These are phyloP conservation scores for Candida anutae DNA, from an alignment of 1,139 yeast species.

Conservation along the genomic window DNA sequence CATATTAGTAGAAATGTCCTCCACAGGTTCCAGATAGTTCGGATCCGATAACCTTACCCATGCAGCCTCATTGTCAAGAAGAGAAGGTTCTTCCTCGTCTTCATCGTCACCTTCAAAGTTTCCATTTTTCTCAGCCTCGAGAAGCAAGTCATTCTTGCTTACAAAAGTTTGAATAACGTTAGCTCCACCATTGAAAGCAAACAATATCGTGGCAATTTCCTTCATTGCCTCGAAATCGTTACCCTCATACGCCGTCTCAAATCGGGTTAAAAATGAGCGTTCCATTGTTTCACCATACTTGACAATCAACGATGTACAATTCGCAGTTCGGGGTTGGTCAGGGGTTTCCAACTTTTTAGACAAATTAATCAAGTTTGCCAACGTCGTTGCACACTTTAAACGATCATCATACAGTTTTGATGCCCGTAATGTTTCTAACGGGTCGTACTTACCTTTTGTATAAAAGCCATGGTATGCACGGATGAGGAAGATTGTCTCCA, in stretches of 20 bases:
- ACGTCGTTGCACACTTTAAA: slow-evolving; percentile 61
- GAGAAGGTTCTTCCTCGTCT: slow-evolving; percentile 29
- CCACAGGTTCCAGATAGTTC: slow-evolving; percentile 20
- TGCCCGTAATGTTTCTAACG: slow-evolving; percentile 44
- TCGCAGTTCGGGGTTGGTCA: slow-evolving; percentile 41
- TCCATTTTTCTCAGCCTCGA: slow-evolving; percentile 31
- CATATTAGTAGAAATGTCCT: slow-evolving; percentile 27
- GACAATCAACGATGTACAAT: slow-evolving; percentile 50
- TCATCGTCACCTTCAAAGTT: slow-evolving; percentile 23
- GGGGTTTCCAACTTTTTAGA: slow-evolving; percentile 54
- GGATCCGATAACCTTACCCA: slow-evolving; percentile 35
- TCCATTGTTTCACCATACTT: slow-evolving; percentile 76
- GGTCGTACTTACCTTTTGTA: slow-evolving; percentile 54
- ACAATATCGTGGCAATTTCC: slow-evolving; percentile 70
- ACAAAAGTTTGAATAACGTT: slow-evolving; percentile 80
- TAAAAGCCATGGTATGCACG: slow-evolving; percentile 73
- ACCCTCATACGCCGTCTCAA: slow-evolving; percentile 56
- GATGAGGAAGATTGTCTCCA: slow-evolving; percentile 65
- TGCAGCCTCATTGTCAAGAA: slow-evolving; percentile 29
- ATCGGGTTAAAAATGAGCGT: slow-evolving; percentile 48
- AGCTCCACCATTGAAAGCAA: slow-evolving; percentile 79
- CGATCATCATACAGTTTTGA: slow-evolving; percentile 41
- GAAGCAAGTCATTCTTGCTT: slow-evolving; percentile 68
- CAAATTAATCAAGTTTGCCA: slow-evolving; percentile 55
- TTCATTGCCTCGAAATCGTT: slow-evolving; percentile 57